Conservation (phyloP, 352 stramenopile genomes). For the Globisporangium orthogonon region DNA sequence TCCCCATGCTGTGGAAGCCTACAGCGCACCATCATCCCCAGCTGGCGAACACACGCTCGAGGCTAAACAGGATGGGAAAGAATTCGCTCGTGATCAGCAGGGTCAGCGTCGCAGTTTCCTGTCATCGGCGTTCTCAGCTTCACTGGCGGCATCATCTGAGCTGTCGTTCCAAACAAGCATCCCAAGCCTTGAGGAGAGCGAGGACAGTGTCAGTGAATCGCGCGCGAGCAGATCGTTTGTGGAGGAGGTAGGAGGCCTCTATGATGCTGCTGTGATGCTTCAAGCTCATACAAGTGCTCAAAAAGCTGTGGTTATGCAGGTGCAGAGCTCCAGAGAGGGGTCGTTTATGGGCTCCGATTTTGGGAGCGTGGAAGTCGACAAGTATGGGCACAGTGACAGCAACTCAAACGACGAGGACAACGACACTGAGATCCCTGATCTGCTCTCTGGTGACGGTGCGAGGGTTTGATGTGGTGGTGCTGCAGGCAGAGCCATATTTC, state of each 20-base stretch:
- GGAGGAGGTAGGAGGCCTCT: neutral
- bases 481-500: no score
- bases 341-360: no score
- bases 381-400: no score
- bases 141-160: slow-evolving; percentile 30
- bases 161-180: slow-evolving; percentile 41
- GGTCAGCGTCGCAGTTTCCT: neutral
- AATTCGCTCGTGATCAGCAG: neutral
- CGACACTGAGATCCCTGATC: no score
- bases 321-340: no score
- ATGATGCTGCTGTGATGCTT: neutral
- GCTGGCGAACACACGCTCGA: neutral
- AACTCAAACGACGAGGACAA: no score
- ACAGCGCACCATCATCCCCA: neutral
- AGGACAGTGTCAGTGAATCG: neutral
- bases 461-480: no score
- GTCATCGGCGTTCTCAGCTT: slow-evolving; percentile 16
- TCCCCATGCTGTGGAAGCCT: no score
- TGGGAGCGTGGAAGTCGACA: no score
- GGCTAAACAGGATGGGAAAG: neutral
- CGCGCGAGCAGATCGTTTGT: neutral
- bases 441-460: no score
- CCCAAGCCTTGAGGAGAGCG: slow-evolving; percentile 28
- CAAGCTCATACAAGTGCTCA: neutral
- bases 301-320: no score